Percentiles rank a stretch among this genome's conserved stretches.
These are phyloP conservation scores for Curvularia sp. DNA, from an alignment of 2,329 filamentous ascomycete genomes.

Conservation along the genomic window DNA sequence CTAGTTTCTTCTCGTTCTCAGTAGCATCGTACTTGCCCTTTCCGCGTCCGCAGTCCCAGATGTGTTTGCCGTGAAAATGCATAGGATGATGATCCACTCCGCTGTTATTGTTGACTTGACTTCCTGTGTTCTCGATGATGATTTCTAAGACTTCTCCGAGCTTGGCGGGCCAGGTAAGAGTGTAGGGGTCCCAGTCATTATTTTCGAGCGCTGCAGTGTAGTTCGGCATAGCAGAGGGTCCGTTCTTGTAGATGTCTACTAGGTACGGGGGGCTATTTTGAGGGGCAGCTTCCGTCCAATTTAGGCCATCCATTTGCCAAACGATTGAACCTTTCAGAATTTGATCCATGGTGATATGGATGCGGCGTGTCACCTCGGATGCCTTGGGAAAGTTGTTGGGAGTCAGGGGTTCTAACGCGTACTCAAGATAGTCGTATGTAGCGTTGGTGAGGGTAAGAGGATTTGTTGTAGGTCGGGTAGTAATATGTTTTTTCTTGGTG, in stretches of 20 bases:
- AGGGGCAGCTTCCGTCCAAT: constrained; percentile 27
- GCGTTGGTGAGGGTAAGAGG: constrained; percentile 44
- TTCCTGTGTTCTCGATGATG: constrained; percentile 54
- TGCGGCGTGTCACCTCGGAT: constrained; percentile 46
- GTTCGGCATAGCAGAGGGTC: constrained; percentile 58
- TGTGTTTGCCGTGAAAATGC: constrained; percentile 64
- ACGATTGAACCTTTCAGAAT: constrained; percentile 25
- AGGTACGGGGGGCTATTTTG: constrained; percentile 56
- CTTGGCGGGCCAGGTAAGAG: constrained; percentile 60
- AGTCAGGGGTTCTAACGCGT: constrained; percentile 46
- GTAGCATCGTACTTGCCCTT: constrained; percentile 61
- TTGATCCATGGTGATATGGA: constrained; percentile 40
- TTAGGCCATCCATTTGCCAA: constrained; percentile 36
- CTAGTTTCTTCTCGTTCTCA: constrained; percentile 57
- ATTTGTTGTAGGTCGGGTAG: constrained; percentile 22
- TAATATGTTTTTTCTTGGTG: constrained; percentile 8
- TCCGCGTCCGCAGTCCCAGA: constrained; percentile 62
- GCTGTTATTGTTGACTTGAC: constrained; percentile 26
- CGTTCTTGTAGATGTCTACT: constrained; percentile 61
- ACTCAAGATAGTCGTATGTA: constrained; percentile 51
- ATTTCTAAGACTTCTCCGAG: constrained; percentile 66
- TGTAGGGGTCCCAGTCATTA: constrained; percentile 62
- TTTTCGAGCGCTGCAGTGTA: constrained; percentile 60
- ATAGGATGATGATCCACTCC: constrained; percentile 57
- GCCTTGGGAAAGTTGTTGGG: constrained; percentile 45